Evolutionary conservation across 73 alveolate genomes (phyloP).

Genomic region (Uronychia setigera): DNA sequence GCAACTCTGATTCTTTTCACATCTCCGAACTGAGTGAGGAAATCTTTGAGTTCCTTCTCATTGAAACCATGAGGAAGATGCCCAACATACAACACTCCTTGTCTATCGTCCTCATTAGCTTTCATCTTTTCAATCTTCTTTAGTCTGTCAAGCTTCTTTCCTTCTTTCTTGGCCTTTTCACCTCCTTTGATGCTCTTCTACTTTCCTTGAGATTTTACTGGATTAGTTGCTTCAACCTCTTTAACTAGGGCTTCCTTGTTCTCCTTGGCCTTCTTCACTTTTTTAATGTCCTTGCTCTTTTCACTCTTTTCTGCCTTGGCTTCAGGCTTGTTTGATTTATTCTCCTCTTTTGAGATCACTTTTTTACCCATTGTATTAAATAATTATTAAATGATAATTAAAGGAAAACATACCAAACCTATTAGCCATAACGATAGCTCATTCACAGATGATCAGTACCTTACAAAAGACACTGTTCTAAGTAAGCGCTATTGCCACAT

Average conservation of each 20-base stretch:
- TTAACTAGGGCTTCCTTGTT: not conserved
- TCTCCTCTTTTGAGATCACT: too few species aligned
- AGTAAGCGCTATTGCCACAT: too few species aligned
- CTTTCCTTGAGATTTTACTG: not conserved
- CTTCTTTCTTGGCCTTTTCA: not conserved
- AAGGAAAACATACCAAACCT: too few species aligned
- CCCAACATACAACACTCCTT: slow-evolving; percentile 85
- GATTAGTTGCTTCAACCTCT: too few species aligned
- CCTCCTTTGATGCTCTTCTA: not conserved
- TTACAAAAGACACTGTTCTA: too few species aligned
- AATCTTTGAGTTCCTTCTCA: slow-evolving; percentile 88
- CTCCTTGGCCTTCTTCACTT: not conserved
- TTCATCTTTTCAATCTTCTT: not conserved
- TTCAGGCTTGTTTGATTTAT: too few species aligned
- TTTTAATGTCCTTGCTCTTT: not conserved
- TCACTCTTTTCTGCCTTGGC: too few species aligned
- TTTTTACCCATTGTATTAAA: too few species aligned
- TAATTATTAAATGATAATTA: too few species aligned
- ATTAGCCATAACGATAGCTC: too few species aligned
- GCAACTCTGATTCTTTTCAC: slow-evolving; percentile 82
- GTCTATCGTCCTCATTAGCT: not conserved
- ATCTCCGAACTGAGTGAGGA: slow-evolving; percentile 94
- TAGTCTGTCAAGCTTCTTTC: not conserved
- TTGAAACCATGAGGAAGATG: slow-evolving; percentile 97
- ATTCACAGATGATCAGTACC: too few species aligned